Evolutionary conservation across 2,329 filamentous ascomycete genomes (phyloP).

Genomic region (Clonostachys byssicola): DNA sequence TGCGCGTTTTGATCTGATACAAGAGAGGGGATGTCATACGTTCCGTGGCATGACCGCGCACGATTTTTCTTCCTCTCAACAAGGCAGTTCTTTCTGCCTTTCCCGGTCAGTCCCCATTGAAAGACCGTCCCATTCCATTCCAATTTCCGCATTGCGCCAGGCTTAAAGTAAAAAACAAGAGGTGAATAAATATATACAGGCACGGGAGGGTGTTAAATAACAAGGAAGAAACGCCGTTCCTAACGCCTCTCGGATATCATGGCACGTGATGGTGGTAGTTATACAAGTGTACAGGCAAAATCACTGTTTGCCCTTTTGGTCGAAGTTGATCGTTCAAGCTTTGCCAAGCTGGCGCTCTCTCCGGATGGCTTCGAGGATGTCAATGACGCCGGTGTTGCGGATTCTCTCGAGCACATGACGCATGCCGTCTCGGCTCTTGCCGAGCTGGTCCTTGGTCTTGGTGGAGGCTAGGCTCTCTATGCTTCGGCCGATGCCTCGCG

Average conservation of each 20-base stretch:
- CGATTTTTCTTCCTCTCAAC: not conserved
- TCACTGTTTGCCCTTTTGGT: too few species aligned
- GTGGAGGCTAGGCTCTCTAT: conserved; percentile 77
- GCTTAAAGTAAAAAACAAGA: not conserved
- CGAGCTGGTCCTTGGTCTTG: conserved; percentile 72
- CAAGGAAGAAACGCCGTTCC: too few species aligned
- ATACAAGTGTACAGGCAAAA: too few species aligned
- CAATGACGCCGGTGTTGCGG: conserved; percentile 53
- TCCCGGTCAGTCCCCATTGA: not conserved
- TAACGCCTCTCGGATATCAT: too few species aligned
- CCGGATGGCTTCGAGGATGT: conserved; percentile 52
- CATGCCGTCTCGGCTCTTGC: conserved; percentile 82
- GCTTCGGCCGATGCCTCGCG: conserved; percentile 69
- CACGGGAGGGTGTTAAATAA: not conserved
- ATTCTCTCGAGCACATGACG: conserved; percentile 71
- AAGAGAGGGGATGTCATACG: conserved; percentile 34
- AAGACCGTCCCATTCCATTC: not conserved
- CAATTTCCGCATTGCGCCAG: not conserved
- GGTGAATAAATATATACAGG: not conserved
- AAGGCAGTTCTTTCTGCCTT: not conserved
- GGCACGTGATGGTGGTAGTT: too few species aligned
- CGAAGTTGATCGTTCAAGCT: too few species aligned
- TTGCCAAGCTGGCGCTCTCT: conserved; percentile 27
- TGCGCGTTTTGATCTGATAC: conserved; percentile 12
- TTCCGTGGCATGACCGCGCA: conserved; percentile 18